Base-by-base conservation (phyloP, 148 eudicot species). In the Camellia granthamiana region DNA sequence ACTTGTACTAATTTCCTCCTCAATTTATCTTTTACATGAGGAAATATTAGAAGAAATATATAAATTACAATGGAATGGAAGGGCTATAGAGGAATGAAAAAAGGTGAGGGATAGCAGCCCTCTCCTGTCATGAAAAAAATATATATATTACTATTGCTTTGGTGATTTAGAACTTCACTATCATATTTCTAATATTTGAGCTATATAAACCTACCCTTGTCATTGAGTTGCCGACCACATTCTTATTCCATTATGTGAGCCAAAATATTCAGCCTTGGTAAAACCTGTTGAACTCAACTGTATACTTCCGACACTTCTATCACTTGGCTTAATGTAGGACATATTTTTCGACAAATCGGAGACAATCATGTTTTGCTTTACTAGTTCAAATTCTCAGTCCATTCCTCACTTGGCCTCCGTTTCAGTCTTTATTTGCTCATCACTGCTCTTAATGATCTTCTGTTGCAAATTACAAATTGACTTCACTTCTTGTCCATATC, bases 391-490 rank as follows among this genome's bases (percentile, higher is more conserved):
- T 67, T 81, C 30, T 55, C 54, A 47, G 30, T 4, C 30, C 44
- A 14, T 52, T 21, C 49, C 71, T 52, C n/a, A 3, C 18, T 54
- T 15, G 12, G 7, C 77, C 30, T 46, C 18, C 51, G 23, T 19
- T 78, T 41, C 21, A 21, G 72, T 55, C 4, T 75, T 51, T 52
- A 63, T 56, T 70, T 79, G 18, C 19, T 76, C 78, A 19, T 42
- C 14, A 14, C 54, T 60, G 58, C 47, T 46, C 30, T 59, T 16
- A 60, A 11, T 11, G 19, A 30, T 72, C 73, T 44, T 16, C 23
- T 2, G 18, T 72, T 38, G 60, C 30, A 73, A 42, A 60, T 16
- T 19, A 23, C 43, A 65, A 55, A 46, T 13, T 46, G n/a, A 68
- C 18, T 46, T 15, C 19, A 47, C 5, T 63, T 38, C 15, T 41